Evolutionary conservation across 345 rosid genomes (phyloP).

Genomic region (Euphorbia lathyris): DNA sequence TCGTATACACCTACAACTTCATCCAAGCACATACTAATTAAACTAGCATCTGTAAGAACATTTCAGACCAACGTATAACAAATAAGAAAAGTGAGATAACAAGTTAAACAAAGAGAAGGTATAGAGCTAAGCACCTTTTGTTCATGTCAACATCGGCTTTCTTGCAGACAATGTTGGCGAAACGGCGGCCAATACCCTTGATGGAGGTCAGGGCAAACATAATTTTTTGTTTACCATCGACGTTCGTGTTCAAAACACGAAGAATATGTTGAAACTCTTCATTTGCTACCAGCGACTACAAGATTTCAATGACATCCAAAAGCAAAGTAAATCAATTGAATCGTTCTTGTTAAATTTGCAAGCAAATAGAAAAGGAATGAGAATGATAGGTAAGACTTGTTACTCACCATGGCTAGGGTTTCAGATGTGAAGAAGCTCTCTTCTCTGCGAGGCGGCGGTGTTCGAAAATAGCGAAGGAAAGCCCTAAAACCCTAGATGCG

Average conservation of each 20-base stretch:
- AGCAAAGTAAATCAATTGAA: not conserved
- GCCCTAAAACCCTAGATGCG: conserved; percentile 18
- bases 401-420: conserved; percentile 25
- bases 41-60: not conserved
- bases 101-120: not conserved
- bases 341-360: not conserved
- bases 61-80: not conserved
- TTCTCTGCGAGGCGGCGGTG: conserved; percentile 13
- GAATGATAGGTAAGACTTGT: not conserved
- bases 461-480: not conserved
- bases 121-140: conserved; percentile 18
- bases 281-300: conserved; percentile 26
- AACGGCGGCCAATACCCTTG: conserved; percentile 37
- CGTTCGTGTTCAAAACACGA: conserved; percentile 35
- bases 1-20: not conserved
- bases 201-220: conserved; percentile 39
- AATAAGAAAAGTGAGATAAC: not conserved
- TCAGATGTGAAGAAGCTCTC: not conserved
- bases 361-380: not conserved
- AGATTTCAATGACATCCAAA: not conserved
- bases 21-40: not conserved
- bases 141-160: conserved; percentile 36
- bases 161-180: conserved; percentile 39
- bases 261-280: conserved; percentile 38
- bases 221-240: conserved; percentile 35